These are phyloP conservation scores for Wickerhamiella azyma DNA, from an alignment of 805 yeast species.

Conservation along the genomic window DNA sequence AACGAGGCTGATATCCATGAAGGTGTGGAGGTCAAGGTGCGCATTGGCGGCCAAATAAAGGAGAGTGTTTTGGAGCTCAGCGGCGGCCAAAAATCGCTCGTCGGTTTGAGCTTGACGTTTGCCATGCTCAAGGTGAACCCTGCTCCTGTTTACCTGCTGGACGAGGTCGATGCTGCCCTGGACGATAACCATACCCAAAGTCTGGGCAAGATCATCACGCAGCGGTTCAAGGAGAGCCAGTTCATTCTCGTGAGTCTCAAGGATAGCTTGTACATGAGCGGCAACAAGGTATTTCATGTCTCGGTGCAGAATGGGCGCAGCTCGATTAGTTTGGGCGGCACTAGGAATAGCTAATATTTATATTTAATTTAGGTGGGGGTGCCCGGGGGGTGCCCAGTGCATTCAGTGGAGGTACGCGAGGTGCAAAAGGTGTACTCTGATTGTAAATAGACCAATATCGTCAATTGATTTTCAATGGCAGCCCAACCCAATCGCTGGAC, in stretches of 20 bases:
- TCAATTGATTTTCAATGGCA: no score
- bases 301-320: constrained; percentile 75
- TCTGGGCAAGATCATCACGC: constrained; percentile 90
- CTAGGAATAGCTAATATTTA: no score
- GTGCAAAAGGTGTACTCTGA: no score
- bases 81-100: constrained; percentile 93
- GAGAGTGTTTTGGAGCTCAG: constrained; percentile 87
- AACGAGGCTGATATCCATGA: constrained; percentile 72
- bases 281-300: constrained; percentile 84
- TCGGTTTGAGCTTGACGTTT: constrained; percentile 82
- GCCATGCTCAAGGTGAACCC: constrained; percentile 90
- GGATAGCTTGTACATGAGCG: constrained; percentile 97
- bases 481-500: no score
- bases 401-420: no score
- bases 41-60: constrained; percentile 88
- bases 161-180: constrained; percentile 96
- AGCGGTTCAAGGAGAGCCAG: constrained; percentile 89
- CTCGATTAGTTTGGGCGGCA: no score
- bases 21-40: constrained; percentile 83
- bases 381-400: no score
- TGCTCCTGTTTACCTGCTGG: constrained; percentile 95
- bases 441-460: no score
- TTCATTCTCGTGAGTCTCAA: constrained; percentile 92
- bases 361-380: background rate
- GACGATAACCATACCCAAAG: constrained; percentile 96